These are phyloP conservation scores for Pulveroboletus sp. DNA, from an alignment of 1,284 basidiomycete species.

Conservation along the genomic window DNA sequence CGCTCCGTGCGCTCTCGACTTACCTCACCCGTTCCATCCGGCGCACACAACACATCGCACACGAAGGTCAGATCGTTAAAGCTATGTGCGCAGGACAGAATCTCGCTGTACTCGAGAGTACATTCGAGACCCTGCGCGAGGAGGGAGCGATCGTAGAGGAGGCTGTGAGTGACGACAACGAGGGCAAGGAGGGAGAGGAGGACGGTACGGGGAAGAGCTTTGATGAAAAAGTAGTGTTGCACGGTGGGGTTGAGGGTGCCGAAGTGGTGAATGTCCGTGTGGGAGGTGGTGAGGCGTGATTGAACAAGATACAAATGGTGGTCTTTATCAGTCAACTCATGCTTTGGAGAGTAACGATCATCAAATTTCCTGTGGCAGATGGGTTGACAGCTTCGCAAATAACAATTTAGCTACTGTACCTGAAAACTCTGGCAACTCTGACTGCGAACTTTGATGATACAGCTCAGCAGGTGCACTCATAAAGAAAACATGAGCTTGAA, in stretches of 20 bases:
- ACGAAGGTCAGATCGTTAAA: conserved; percentile 74
- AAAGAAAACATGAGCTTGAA: no score
- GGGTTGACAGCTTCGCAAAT: no score
- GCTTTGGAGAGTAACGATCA: neutral
- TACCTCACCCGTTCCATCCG: conserved; percentile 81
- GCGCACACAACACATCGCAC: conserved; percentile 66
- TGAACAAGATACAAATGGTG: no score
- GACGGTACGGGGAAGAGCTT: conserved; percentile 27
- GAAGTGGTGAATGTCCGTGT: conserved; percentile 23
- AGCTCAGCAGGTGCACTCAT: no score
- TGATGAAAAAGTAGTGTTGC: conserved; percentile 33
- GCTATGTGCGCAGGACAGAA: conserved; percentile 72
- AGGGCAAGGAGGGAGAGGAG: conserved; percentile 30
- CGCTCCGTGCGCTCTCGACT: conserved; percentile 67
- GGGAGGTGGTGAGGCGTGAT: conserved; percentile 8
- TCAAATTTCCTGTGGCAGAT: no score
- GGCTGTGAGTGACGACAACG: conserved; percentile 47
- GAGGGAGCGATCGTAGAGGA: conserved; percentile 72
- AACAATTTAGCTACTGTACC: no score
- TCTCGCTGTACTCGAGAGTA: conserved; percentile 44
- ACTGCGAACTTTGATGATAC: no score
- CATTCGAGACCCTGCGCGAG: conserved; percentile 48
- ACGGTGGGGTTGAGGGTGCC: conserved; percentile 8
- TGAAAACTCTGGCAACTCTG: no score
- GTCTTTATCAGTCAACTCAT: neutral